phyloP scores from a whole-genome alignment of 2,329 filamentous ascomycete genomes.

The Stachybotrys chlorohalonatus region DNA sequence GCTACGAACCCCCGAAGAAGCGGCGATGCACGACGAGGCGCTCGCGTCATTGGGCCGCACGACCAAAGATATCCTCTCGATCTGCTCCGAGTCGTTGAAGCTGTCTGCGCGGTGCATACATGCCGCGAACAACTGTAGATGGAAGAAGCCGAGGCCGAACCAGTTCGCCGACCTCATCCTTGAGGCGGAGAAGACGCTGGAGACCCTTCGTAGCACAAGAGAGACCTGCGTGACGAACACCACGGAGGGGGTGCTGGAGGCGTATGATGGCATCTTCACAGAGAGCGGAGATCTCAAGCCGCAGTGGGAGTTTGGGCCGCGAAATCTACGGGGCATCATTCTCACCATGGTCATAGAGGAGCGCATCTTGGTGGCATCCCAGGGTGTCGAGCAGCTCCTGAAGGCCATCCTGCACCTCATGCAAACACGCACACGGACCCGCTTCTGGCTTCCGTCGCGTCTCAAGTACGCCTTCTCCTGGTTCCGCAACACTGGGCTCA shows the following conservation, averaged over 20 bases:
- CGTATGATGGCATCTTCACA: conserved; percentile 31
- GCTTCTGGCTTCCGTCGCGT: conserved; percentile 33
- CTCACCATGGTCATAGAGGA: conserved; percentile 39
- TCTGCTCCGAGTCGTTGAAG: conserved; percentile 12
- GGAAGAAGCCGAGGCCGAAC: conserved; percentile 13
- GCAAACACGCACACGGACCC: conserved; percentile 20
- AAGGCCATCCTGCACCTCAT: conserved; percentile 25
- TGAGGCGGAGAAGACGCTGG: conserved; percentile 11
- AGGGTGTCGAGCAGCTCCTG: conserved; percentile 23
- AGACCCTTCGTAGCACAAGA: conserved; percentile 16
- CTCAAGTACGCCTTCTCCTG: conserved; percentile 29
- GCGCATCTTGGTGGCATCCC: conserved; percentile 19
- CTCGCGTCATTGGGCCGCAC: conserved; percentile 20
- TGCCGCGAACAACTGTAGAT: conserved; percentile 18
- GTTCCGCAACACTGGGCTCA: conserved; percentile 16
- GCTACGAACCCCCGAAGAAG: conserved; percentile 26
- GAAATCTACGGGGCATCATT: conserved; percentile 28
- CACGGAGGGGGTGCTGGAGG: conserved; percentile 29
- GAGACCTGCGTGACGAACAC: conserved; percentile 19
- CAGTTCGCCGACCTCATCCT: conserved; percentile 11
- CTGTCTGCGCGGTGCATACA: conserved; percentile 15
- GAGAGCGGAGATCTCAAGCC: conserved; percentile 25
- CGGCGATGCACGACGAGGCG: conserved; percentile 20
- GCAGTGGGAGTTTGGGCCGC: conserved; percentile 10
- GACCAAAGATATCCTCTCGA: conserved; percentile 14